Evolutionary conservation across 192 early-diverging fungal species (phyloP), one percentile per base, ranked within the genome.

Genomic region (Podochytrium sp.): DNA sequence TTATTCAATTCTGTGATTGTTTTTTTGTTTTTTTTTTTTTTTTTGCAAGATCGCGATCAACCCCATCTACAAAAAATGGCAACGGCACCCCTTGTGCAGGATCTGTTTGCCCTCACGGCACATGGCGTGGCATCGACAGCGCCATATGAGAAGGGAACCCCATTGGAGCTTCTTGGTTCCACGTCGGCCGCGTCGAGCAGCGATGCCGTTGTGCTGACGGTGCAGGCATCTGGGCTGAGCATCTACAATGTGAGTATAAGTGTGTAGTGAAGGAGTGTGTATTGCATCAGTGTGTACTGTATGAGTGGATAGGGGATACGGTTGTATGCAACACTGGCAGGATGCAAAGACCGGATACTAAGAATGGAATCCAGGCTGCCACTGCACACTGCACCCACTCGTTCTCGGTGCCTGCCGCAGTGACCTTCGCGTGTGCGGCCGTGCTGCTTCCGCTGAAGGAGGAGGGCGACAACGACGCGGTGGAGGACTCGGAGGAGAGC

Each of bases 391-490:
- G 60, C 41, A 10, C 51, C 4, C 61, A 64, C 42, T 62, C 72
- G 7, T 74, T 74, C 58, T 74, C 72, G 2, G 60, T 74, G 29
- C 47, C 72, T 2, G 41, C 40, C 3, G 7, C 60, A 10, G 58
- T 51, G 7, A 35, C 30, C 32, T 74, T 74, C 35, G 43, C 23
- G 18, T 51, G 72, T 23, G 5, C 43, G 33, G 25, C 47, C 4
- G 34, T 37, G 10, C 32, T 55, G 47, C 32, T 56, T 3, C 65
- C 65, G 20, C 65, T 32, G 7, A 6, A 63, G 56, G 56, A 30
- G 7, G 18, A 12, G 29, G 56, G 25, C n/a, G 56, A 25, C 7
- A 27, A 63, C n/a, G n/a, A n/a, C n/a, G n/a, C n/a, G n/a, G n/a
- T n/a, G n/a, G n/a, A n/a, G n/a, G n/a, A n/a, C n/a, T n/a, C n/a